Evolutionary conservation across 2,329 filamentous ascomycete genomes (phyloP).

Genomic region (Colletotrichum higginsianum): DNA sequence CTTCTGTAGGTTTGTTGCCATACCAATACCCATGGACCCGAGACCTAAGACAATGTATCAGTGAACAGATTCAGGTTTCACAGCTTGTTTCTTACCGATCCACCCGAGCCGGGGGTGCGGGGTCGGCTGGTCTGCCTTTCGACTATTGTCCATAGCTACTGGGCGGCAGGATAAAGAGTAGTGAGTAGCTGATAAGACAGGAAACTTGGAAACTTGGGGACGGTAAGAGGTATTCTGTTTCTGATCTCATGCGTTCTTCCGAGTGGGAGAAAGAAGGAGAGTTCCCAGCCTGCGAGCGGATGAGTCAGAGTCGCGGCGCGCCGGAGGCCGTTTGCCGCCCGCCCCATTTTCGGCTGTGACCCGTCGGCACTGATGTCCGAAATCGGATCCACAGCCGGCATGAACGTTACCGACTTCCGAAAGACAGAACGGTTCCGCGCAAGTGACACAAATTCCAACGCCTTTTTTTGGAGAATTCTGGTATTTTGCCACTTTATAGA

Average conservation of each 20-base stretch:
- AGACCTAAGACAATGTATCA: conserved; percentile 51
- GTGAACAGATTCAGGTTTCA: background rate
- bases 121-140: background rate
- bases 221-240: no score
- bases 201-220: no score
- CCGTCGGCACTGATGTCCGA: conserved; percentile 24
- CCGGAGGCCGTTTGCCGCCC: background rate
- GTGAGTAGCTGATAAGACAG: background rate
- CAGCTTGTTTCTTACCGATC: conserved; percentile 21
- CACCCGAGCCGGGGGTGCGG: conserved; percentile 34
- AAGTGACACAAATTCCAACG: no score
- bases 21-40: conserved; percentile 66
- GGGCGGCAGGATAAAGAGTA: background rate
- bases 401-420: no score
- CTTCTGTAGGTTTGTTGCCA: conserved; percentile 65
- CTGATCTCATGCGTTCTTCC: no score
- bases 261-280: background rate
- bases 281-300: background rate
- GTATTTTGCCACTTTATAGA: no score
- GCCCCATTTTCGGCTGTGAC: conserved; percentile 7
- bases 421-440: background rate
- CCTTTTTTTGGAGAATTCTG: no score
- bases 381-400: background rate
- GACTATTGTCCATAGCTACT: background rate
- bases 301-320: conserved; percentile 4